Evolutionary conservation across 1,284 basidiomycete species (phyloP), one percentile per base, ranked within the genome.

Genomic region (Ceratobasidium sp.): DNA sequence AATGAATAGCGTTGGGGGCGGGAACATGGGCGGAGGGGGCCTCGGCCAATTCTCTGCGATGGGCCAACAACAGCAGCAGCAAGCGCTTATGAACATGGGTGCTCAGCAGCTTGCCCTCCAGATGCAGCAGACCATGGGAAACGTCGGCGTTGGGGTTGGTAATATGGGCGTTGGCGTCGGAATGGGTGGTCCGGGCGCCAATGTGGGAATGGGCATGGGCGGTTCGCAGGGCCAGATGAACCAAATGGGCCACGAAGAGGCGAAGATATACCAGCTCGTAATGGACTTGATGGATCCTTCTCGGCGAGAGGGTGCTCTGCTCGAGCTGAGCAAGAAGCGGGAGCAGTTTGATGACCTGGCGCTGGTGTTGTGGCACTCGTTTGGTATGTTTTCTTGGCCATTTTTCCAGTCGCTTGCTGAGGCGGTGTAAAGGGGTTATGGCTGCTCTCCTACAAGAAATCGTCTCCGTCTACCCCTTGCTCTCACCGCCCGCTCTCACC

Each of bases 311-410:
- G 87, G 86, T 7, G 96, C 96, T 0, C 84, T 98, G 72, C 86
- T 99, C 64, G 98, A 99, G 84, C 86, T 99, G 78, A 98, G 95
- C 85, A 99, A 99, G 88, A 98, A 98, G 85, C 87, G 98, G 78
- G 98, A 99, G 84, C 96, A 98, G 84, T 99, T 98, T 82, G 98
- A 99, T 81, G 97, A 99, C 83, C 89, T 99, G 31, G 98, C 98
- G 0, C 87, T 99, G 39, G 95, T 99, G 14, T 87, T 99, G 5
- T 99, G 98, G 98, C 97, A 99, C 80, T 98, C 96, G 13, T 99
- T 98, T 80, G 98, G 97, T 96, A 78, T 77, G 93, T 84, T 22
- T 66, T 53, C 27, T 48, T 59, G 43, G 61, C n/a, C 43, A 11
- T 56, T 62, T 37, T 27, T n/a, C 46, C 16, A 11, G 39, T 56